Evolutionary conservation across 345 rosid species (phyloP), one percentile per base, ranked within the genome.

Genomic region (Cardamine resedifolia): DNA sequence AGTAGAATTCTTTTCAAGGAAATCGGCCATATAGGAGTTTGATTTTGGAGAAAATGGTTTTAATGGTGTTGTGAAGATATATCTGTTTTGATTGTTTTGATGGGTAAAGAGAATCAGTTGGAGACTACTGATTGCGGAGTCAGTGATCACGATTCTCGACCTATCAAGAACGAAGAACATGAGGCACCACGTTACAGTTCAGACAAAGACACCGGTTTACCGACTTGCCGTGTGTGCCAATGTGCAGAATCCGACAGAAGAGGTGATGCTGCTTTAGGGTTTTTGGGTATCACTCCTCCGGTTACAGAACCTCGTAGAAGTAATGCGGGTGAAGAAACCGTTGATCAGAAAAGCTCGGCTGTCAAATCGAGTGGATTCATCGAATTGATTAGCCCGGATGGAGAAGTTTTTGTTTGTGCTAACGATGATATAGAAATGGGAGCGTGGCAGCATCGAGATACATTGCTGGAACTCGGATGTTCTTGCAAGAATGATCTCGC

Each of bases 221-320:
- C 89, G 52, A 77, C 88, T 62, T 93, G 98, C 58, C 98, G 98
- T 44, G 98, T 93, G 10, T 93, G 98, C 84, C 98, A 93, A 8
- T 93, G 97, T 75, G 81, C 79, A 58, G 97, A 93, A 83, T 87
- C 98, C 36, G 98, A 93, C 61, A 87, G 79, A 77, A 78, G 83
- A 63, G 98, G 98, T 58, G 98, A 93, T 78, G 84, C 78, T 51
- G 97, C 88, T 6, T 82, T 93, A 76, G 92, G 83, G n/a, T 87
- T 85, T 79, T 65, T 93, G 73, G 96, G 92, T 15, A 90, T 93
- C 45, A 61, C 67, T 57, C 85, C 85, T 61, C 90, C 89, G 3
- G 49, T 78, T 51, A 79, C 56, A 16, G 91, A 85, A 60, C 64
- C 60, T 30, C 30, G 53, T 10, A 71, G 64, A 81, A 85, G 75